These are phyloP conservation scores for Corchorus capsularis DNA, from an alignment of 345 rosid species.

Conservation along the genomic window DNA sequence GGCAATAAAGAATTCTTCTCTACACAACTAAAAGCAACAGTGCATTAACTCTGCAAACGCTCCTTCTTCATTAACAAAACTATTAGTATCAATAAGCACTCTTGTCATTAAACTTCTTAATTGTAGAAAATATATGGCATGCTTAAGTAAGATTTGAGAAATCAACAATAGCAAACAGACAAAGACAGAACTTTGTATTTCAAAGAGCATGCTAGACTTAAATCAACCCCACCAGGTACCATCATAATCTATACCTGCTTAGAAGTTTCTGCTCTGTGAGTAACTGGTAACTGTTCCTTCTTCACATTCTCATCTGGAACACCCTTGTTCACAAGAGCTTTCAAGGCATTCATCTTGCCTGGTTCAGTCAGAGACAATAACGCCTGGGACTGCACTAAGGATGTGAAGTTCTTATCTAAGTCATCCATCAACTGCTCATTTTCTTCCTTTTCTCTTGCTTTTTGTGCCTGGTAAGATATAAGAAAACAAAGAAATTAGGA, in stretches of 20 bases:
- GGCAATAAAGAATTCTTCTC: not conserved
- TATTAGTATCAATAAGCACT: not conserved
- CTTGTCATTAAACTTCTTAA: not conserved
- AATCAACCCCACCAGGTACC: not conserved
- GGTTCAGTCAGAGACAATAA: constrained; percentile 66
- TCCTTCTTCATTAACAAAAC: not conserved
- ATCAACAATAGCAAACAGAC: not conserved
- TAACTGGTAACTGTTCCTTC: constrained; percentile 30
- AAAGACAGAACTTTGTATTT: not conserved
- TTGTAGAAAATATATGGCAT: not conserved
- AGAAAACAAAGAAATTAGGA: not conserved
- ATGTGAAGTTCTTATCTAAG: constrained; percentile 66
- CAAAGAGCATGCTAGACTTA: not conserved
- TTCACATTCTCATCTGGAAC: constrained; percentile 39
- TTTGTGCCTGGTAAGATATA: constrained; percentile 65
- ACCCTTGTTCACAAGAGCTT: constrained; percentile 48
- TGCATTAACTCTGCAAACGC: not conserved
- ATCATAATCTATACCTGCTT: constrained; percentile 41
- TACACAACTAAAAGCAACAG: not conserved
- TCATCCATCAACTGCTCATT: constrained; percentile 77
- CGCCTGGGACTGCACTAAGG: constrained; percentile 63
- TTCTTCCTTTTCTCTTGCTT: constrained; percentile 83
- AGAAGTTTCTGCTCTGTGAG: constrained; percentile 28
- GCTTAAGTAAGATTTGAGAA: not conserved
- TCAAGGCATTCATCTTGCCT: constrained; percentile 60